Evolutionary conservation across 208 protist genomes (phyloP).

Genomic region (Trypanosoma scelopori): DNA sequence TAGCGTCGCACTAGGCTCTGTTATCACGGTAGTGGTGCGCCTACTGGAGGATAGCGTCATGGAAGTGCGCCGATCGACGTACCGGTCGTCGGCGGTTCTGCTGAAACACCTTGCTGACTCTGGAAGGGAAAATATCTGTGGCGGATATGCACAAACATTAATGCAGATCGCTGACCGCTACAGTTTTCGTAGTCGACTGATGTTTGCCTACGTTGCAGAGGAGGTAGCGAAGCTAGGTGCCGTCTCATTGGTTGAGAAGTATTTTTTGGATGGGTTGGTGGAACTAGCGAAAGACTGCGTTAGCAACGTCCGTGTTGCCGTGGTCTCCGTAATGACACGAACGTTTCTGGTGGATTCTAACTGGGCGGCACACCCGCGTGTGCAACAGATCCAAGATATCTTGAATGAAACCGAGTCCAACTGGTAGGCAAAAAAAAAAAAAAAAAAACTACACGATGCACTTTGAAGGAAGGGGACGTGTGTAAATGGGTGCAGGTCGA

Average conservation of each 20-base stretch:
- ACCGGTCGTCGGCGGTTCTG: constrained; percentile 71
- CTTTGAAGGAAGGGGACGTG: too few relatives aligned
- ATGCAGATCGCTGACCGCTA: constrained; percentile 67
- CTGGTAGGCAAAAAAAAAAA: background rate
- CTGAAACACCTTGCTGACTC: constrained; percentile 64
- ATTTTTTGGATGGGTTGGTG: constrained; percentile 55
- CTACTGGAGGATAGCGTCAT: constrained; percentile 91
- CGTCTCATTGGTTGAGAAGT: constrained; percentile 46
- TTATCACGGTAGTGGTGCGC: constrained; percentile 71
- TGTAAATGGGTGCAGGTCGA: too few relatives aligned
- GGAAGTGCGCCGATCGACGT: constrained; percentile 84
- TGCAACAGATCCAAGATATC: constrained; percentile 40
- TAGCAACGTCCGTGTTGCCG: constrained; percentile 88
- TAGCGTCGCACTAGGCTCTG: constrained; percentile 43
- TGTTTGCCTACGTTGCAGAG: constrained; percentile 89
- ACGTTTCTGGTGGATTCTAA: constrained; percentile 41
- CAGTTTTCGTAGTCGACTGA: constrained; percentile 84
- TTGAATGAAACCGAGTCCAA: constrained; percentile 25
- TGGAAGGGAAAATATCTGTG: constrained; percentile 32
- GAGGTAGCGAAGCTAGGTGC: constrained; percentile 70
- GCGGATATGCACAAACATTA: constrained; percentile 64
- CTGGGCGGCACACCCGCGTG: constrained; percentile 50
- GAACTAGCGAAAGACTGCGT: constrained; percentile 75
- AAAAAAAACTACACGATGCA: too few relatives aligned
- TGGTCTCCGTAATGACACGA: constrained; percentile 61